phyloP scores from a whole-genome alignment of 2,329 filamentous ascomycete genomes.

The Penicillium nordicum region DNA sequence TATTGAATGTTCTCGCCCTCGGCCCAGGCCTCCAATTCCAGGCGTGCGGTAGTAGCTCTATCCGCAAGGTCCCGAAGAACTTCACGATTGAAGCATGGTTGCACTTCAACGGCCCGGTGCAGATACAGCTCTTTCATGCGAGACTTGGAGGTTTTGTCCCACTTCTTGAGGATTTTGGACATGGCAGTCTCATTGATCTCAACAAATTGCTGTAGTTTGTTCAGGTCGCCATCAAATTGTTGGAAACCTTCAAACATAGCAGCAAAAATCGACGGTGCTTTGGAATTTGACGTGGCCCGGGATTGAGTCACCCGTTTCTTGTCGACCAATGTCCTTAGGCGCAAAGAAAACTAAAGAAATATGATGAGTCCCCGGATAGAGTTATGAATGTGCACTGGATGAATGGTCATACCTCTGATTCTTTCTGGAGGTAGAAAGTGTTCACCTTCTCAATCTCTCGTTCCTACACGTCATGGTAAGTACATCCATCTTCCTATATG shows the following conservation, averaged over 20 bases:
- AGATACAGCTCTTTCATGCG: conserved; percentile 97
- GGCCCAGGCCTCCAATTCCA: conserved; percentile 94
- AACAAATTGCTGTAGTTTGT: conserved; percentile 96
- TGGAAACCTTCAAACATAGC: conserved; percentile 95
- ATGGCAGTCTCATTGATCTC: conserved; percentile 97
- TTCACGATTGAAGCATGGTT: conserved; percentile 96
- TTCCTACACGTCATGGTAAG: conserved; percentile 57
- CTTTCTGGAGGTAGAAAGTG: conserved; percentile 94
- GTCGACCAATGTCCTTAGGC: conserved; percentile 85
- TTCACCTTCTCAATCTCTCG: conserved; percentile 98
- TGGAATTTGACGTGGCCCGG: conserved; percentile 70
- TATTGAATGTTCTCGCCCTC: conserved; percentile 93
- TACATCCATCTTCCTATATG: neutral
- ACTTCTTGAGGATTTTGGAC: conserved; percentile 99
- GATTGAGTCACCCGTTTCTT: conserved; percentile 92
- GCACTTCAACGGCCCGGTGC: conserved; percentile 91
- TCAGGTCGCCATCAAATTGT: conserved; percentile 92
- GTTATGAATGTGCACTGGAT: neutral
- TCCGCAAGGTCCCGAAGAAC: conserved; percentile 96
- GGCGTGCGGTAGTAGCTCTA: conserved; percentile 90
- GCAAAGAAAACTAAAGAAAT: conserved; percentile 72
- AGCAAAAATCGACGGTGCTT: conserved; percentile 88
- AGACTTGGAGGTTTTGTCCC: conserved; percentile 99
- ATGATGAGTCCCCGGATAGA: neutral
- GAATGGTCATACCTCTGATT: conserved; percentile 72